Evolutionary conservation across 352 stramenopile species (phyloP), one percentile per base, ranked within the genome.

Genomic region (Peronospora destructor): DNA sequence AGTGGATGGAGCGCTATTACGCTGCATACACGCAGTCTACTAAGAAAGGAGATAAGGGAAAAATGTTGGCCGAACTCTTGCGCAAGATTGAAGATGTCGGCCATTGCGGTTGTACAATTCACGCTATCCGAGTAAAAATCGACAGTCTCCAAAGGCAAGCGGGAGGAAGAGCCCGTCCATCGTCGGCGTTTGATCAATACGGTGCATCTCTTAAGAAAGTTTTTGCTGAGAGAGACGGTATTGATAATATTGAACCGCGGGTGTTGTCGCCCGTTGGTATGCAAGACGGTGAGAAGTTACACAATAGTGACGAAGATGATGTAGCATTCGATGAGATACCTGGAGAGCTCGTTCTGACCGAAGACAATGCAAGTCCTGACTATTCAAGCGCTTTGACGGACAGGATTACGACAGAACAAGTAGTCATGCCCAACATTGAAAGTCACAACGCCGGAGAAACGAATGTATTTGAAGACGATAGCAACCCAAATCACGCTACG

Each of bases 51-150:
- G 56, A 64, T 13, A 64, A 64, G 28, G 56, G 56, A 0, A 60
- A 28, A 40, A 64, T 64, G 56, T 33, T 66, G 19, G 49, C 42
- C 25, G 53, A 49, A 29, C 36, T 66, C 1, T 26, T 61, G 9
- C 57, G 32, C 14, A 44, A 49, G 21, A 66, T 66, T 30, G 41
- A 61, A 54, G 41, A 38, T 33, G 53, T 32, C 14, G 57, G 57
- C 0, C 52, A 58, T 40, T 45, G 21, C 4, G 57, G 57, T 8
- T 66, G 57, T 28, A 56, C 57, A 21, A 61, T 66, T 21, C 57
- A 66, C 23, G 57, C 52, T 8, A 61, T 66, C 19, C 57, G 57
- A 34, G 57, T 61, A 28, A 66, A 66, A 45, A 61, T 66, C 39
- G 57, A 66, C 42, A 66, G 57, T 40, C 33, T 66, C 29, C 57